These are phyloP conservation scores for Polyporus tsugae DNA, from an alignment of 1,284 basidiomycete genomes.

Conservation along the genomic window DNA sequence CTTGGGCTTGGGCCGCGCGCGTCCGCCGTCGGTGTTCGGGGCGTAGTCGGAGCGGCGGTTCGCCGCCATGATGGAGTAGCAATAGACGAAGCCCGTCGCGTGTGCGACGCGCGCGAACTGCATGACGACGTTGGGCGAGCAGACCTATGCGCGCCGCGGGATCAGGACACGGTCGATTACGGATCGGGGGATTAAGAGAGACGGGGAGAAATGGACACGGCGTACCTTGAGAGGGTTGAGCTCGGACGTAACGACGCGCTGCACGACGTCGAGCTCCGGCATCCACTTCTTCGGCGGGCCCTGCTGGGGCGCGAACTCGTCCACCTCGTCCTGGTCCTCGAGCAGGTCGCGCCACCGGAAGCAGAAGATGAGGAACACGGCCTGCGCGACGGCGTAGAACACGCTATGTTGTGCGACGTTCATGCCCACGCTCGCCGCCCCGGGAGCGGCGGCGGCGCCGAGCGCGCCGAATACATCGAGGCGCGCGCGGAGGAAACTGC, in stretches of 20 bases:
- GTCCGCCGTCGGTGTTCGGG: slow-evolving; percentile 8
- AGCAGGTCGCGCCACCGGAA: slow-evolving; percentile 95
- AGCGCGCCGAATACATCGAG: slow-evolving; percentile 76
- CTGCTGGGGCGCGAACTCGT: slow-evolving; percentile 46
- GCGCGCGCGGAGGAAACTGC: slow-evolving; percentile 83
- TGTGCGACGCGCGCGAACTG: slow-evolving; percentile 97
- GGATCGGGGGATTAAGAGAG: neutral
- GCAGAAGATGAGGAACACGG: slow-evolving; percentile 97
- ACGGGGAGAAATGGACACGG: slow-evolving; percentile 1
- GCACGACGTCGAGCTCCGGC: slow-evolving; percentile 80
- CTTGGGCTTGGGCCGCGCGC: slow-evolving; percentile 40
- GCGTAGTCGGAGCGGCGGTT: slow-evolving; percentile 72
- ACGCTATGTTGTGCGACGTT: slow-evolving; percentile 65
- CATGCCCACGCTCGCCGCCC: slow-evolving; percentile 38
- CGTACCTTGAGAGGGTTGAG: slow-evolving; percentile 91
- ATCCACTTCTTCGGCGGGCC: slow-evolving; percentile 78
- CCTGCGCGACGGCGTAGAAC: slow-evolving; percentile 95
- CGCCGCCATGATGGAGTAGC: slow-evolving; percentile 91
- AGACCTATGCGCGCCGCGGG: slow-evolving; percentile 61
- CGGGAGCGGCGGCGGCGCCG: slow-evolving; percentile 38
- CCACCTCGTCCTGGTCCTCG: slow-evolving; percentile 63
- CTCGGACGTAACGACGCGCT: slow-evolving; percentile 82
- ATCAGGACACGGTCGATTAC: neutral
- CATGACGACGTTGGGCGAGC: slow-evolving; percentile 89
- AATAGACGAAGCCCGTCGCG: slow-evolving; percentile 92